phyloP scores from a whole-genome alignment of 768 basidiomycete genomes.

The Xerocomus brunneocitrinus region DNA sequence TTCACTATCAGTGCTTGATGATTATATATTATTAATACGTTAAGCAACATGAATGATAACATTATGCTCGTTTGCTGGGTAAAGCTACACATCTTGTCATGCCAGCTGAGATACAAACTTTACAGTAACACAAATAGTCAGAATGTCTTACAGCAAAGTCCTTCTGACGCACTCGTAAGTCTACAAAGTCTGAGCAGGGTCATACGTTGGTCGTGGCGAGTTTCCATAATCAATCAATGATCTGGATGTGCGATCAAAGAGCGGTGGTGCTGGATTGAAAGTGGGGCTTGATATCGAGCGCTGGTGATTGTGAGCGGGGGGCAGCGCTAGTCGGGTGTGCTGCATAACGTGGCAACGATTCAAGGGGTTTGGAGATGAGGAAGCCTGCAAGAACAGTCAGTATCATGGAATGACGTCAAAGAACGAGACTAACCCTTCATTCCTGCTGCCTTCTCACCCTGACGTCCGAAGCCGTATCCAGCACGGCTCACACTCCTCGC shows the following conservation, averaged over 20 bases:
- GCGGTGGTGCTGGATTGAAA: conserved; percentile 29
- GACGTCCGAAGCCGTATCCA: conserved; percentile 75
- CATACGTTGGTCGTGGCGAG: conserved; percentile 15
- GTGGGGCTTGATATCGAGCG: conserved; percentile 15
- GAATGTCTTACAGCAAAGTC: conserved; percentile 16
- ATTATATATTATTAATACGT: background rate
- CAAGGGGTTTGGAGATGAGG: conserved; percentile 57
- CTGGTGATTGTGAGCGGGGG: conserved; percentile 23
- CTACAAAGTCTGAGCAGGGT: conserved; percentile 8
- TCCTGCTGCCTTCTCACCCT: conserved; percentile 70
- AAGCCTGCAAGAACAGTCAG: conserved; percentile 35
- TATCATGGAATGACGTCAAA: background rate
- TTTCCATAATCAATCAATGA: conserved; percentile 19
- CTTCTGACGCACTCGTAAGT: conserved; percentile 11
- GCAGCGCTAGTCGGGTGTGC: conserved; percentile 30
- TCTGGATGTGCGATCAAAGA: conserved; percentile 16
- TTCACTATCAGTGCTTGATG: background rate
- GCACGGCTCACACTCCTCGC: conserved; percentile 33
- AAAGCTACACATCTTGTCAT: conserved; percentile 25
- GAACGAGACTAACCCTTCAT: conserved; percentile 41
- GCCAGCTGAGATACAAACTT: conserved; percentile 24
- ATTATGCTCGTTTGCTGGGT: conserved; percentile 8
- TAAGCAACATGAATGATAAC: background rate
- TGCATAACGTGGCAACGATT: conserved; percentile 57
- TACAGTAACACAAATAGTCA: conserved; percentile 4